Conservation (phyloP, 2,329 filamentous ascomycete genomes). For the Claviceps maximensis region DNA sequence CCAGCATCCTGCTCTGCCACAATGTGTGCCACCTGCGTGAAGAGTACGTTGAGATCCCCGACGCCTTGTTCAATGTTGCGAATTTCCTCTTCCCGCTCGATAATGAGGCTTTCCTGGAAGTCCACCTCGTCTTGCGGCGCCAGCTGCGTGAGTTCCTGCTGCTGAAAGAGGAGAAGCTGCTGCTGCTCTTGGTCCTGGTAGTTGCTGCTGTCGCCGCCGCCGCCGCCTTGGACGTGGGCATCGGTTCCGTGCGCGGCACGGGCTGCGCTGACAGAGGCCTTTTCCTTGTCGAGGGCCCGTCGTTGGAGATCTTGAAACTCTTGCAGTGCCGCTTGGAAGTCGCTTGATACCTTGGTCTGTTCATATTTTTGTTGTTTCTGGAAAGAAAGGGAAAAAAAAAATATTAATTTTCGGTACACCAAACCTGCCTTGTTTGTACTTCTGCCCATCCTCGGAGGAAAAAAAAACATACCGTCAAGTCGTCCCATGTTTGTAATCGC, state of each 20-base stretch:
- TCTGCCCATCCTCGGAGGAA: neutral
- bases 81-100: constrained; percentile 93
- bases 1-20: constrained; percentile 79
- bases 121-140: constrained; percentile 91
- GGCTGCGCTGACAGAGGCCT: constrained; percentile 70
- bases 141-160: constrained; percentile 64
- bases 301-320: constrained; percentile 92
- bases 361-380: constrained; percentile 93
- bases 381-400: neutral
- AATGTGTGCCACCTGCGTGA: constrained; percentile 95
- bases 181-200: constrained; percentile 26
- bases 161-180: constrained; percentile 32
- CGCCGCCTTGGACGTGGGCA: constrained; percentile 7
- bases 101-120: constrained; percentile 90
- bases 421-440: neutral
- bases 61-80: constrained; percentile 95
- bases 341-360: constrained; percentile 84
- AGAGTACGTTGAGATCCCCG: constrained; percentile 88
- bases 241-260: constrained; percentile 63
- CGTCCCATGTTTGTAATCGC: constrained; percentile 77
- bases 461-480: constrained; percentile 51
- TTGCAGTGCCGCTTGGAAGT: constrained; percentile 77
- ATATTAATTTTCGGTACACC: constrained; percentile 32
- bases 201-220: constrained; percentile 12
- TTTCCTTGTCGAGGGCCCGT: constrained; percentile 81